Percentiles rank a stretch among this genome's conserved stretches.
These are phyloP conservation scores for Daldinia eschscholtzii DNA, from an alignment of 2,329 filamentous ascomycete genomes.

Conservation along the genomic window DNA sequence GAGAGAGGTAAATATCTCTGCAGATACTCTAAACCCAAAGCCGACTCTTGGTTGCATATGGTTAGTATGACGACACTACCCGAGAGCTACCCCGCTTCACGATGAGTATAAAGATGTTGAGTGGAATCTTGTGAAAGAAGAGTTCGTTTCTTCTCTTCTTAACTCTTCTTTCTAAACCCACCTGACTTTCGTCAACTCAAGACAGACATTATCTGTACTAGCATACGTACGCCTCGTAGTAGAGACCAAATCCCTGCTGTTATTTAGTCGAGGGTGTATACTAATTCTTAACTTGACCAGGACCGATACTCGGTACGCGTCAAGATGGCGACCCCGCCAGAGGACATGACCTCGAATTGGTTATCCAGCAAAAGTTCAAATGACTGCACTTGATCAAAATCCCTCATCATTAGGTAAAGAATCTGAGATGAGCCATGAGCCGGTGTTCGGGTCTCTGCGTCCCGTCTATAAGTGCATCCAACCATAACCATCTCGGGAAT, in stretches of 20 bases:
- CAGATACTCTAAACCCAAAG: constrained; percentile 13
- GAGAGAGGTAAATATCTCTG: constrained; percentile 22
- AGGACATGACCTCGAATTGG: constrained; percentile 49
- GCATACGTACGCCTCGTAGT: constrained; percentile 46
- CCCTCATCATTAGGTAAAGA: constrained; percentile 53
- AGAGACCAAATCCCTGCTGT: constrained; percentile 26
- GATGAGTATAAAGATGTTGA: constrained; percentile 37
- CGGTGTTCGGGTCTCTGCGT: constrained; percentile 54
- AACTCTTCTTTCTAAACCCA: constrained; percentile 13
- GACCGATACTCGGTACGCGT: constrained; percentile 49
- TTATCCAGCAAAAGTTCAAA: constrained; percentile 48
- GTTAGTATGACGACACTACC: constrained; percentile 47
- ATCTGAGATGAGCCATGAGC: constrained; percentile 54
- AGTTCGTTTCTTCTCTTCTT: neutral
- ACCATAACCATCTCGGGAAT: constrained; percentile 29
- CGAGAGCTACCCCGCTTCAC: constrained; percentile 43
- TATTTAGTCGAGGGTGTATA: constrained; percentile 16
- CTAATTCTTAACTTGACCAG: constrained; percentile 40
- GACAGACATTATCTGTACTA: constrained; percentile 22
- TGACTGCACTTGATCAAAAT: constrained; percentile 48
- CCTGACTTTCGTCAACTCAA: constrained; percentile 19
- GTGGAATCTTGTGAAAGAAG: neutral
- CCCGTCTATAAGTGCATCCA: constrained; percentile 40
- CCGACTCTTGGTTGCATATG: constrained; percentile 26
- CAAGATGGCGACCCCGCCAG: constrained; percentile 44